A percentile compares a stretch with the other conserved stretches of the same genome.
Evolutionary conservation across 2,329 filamentous ascomycete genomes (phyloP).

Genomic region (Pseudogymnoascus sp.): DNA sequence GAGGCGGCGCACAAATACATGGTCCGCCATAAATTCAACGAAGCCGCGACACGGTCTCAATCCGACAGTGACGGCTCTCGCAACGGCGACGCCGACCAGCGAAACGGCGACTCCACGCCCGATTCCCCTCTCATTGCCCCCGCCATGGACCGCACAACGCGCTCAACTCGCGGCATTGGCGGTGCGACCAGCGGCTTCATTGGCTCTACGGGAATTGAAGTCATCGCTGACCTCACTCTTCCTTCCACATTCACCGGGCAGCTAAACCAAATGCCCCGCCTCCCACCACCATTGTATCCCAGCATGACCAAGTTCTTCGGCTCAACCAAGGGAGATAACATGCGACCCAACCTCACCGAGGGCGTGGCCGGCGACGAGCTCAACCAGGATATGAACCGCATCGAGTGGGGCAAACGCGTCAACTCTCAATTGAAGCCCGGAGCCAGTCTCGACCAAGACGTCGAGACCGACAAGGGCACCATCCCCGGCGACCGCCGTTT

Average conservation of each 20-base stretch:
- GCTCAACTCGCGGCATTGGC: slow-evolving; percentile 50
- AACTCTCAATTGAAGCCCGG: slow-evolving; percentile 27
- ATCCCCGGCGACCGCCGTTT: slow-evolving; percentile 6
- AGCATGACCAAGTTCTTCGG: slow-evolving; percentile 22
- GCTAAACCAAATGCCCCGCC: slow-evolving; percentile 24
- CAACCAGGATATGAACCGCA: slow-evolving; percentile 23
- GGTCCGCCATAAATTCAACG: slow-evolving; percentile 40
- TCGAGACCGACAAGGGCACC: slow-evolving; percentile 15
- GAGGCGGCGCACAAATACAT: slow-evolving; percentile 56
- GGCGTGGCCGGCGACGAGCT: slow-evolving; percentile 19
- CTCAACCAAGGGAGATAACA: slow-evolving; percentile 19
- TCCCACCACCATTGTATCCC: slow-evolving; percentile 24
- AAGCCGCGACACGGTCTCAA: slow-evolving; percentile 20
- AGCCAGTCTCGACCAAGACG: slow-evolving; percentile 26
- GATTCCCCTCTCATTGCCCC: slow-evolving; percentile 43
- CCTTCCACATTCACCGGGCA: slow-evolving; percentile 44
- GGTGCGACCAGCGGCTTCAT: slow-evolving; percentile 44
- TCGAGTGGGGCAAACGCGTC: slow-evolving; percentile 22
- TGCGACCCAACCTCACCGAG: slow-evolving; percentile 18
- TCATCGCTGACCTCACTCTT: slow-evolving; percentile 51
- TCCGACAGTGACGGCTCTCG: slow-evolving; percentile 40
- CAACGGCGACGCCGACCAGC: slow-evolving; percentile 44
- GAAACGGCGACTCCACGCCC: slow-evolving; percentile 35
- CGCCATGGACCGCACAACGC: slow-evolving; percentile 57
- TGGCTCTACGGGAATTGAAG: slow-evolving; percentile 52